These are phyloP conservation scores for Scutellaria minor DNA, from an alignment of 257 asterid species.

Conservation along the genomic window DNA sequence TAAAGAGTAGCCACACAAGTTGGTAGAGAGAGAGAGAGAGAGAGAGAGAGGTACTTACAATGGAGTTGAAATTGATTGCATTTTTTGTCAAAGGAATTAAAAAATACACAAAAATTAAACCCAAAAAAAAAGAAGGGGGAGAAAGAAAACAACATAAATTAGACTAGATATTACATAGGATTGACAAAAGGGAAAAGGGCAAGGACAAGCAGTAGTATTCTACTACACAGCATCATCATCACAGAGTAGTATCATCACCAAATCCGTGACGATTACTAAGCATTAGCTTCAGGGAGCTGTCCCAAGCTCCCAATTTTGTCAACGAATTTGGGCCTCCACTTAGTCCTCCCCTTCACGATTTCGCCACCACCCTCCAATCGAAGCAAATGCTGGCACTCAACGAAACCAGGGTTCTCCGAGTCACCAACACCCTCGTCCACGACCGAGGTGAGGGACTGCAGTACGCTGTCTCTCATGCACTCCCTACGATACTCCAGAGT, in stretches of 20 bases:
- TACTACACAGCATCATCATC: conserved; percentile 27
- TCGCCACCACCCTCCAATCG: conserved; percentile 88
- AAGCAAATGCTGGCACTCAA: conserved; percentile 92
- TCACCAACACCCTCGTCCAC: conserved; percentile 49
- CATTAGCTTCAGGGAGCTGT: conserved; percentile 54
- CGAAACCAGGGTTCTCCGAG: conserved; percentile 44
- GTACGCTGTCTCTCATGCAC: conserved; percentile 93
- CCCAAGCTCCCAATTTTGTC: conserved; percentile 48
- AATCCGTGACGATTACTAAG: conserved; percentile 36
- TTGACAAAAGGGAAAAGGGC: conserved; percentile 26
- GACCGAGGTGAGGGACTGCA: conserved; percentile 87
- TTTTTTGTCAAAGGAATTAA: conserved; percentile 45
- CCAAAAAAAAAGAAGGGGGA: not conserved
- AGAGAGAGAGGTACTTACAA: conserved; percentile 40
- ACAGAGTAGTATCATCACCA: conserved; percentile 28
- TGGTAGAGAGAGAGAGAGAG: not conserved
- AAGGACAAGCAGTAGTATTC: conserved; percentile 33
- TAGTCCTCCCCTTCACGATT: conserved; percentile 83
- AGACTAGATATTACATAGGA: conserved; percentile 49
- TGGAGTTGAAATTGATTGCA: conserved; percentile 32
- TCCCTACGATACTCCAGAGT: conserved; percentile 94
- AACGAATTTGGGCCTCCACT: conserved; percentile 81
- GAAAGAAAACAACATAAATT: conserved; percentile 37
- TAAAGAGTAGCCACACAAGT: conserved; percentile 23
- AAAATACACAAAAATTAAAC: conserved; percentile 29